phyloP scores from a whole-genome alignment of 768 basidiomycete species.

The Botryobasidium botryosum region DNA sequence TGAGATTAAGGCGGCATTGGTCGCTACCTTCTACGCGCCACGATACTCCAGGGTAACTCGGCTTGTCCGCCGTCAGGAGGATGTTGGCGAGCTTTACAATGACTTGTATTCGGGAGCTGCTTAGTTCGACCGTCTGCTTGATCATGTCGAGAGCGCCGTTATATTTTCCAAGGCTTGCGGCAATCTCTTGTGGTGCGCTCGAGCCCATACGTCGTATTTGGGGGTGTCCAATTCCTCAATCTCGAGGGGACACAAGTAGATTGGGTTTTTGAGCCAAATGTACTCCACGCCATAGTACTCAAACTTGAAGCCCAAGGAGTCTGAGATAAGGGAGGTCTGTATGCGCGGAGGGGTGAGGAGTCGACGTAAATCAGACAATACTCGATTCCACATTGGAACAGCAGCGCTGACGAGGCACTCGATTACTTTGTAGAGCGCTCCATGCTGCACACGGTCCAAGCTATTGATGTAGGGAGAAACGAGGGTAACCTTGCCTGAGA shows the following conservation, averaged over 20 bases:
- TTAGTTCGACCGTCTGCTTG: not conserved
- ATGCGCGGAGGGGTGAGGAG: not conserved
- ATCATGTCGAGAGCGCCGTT: not conserved
- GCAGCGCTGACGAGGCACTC: conserved; percentile 1
- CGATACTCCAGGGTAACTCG: conserved; percentile 29
- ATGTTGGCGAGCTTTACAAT: conserved; percentile 28
- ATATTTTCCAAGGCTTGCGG: not conserved
- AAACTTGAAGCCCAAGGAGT: no score
- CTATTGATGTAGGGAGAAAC: conserved; percentile 7
- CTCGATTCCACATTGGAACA: not conserved
- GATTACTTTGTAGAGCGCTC: conserved; percentile 3
- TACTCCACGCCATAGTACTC: no score
- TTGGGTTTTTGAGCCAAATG: not conserved
- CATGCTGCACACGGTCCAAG: not conserved
- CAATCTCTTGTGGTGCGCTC: not conserved
- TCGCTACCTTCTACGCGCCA: conserved; percentile 32
- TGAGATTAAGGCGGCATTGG: no score
- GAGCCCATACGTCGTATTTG: not conserved
- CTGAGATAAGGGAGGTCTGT: no score
- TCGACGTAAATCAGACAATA: conserved; percentile 5
- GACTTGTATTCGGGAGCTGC: conserved; percentile 18
- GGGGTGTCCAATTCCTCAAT: not conserved
- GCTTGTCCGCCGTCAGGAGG: conserved; percentile 24
- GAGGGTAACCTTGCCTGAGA: not conserved
- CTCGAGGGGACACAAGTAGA: not conserved